Conservation (phyloP, 202 grass and related monocot species). For the Panicum virgatum region DNA sequence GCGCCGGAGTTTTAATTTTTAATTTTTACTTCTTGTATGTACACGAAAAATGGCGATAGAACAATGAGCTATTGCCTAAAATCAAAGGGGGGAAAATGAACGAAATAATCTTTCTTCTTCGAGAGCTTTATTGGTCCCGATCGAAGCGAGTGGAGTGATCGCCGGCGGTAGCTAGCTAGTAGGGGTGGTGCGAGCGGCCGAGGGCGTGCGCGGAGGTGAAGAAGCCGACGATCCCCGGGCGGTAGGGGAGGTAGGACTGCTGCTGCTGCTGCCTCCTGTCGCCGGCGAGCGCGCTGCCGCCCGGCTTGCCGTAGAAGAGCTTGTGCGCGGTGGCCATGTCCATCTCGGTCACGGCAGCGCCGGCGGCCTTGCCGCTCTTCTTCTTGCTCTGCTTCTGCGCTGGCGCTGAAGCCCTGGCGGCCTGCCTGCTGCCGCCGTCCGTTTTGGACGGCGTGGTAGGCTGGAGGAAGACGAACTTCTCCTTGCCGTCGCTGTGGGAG, state of each 20-base stretch:
- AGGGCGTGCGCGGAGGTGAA: constrained; percentile 51
- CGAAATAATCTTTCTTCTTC: not conserved
- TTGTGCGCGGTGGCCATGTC: constrained; percentile 63
- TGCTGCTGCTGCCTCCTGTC: constrained; percentile 30
- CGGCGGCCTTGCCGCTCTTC: not conserved
- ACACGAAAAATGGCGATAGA: not conserved
- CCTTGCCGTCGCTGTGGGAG: constrained; percentile 73
- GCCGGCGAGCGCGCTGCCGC: not conserved
- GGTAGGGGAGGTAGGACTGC: constrained; percentile 66
- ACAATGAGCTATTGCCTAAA: not conserved
- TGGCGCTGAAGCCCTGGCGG: not conserved
- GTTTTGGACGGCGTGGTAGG: not conserved
- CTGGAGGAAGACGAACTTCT: constrained; percentile 78
- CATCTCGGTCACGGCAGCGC: constrained; percentile 2
- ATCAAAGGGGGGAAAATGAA: not conserved
- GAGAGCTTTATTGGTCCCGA: not conserved
- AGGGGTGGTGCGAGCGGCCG: constrained; percentile 48
- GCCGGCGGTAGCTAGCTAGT: not conserved
- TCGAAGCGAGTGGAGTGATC: not conserved
- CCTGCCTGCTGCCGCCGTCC: not conserved
- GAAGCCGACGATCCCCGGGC: constrained; percentile 46
- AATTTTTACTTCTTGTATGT: not conserved
- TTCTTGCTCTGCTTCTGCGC: not conserved
- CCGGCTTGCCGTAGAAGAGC: constrained; percentile 57
- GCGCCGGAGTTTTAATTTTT: not conserved